Evolutionary conservation across 495 filamentous ascomycete genomes (phyloP), one percentile per base, ranked within the genome.

Genomic region (Halenospora varia): DNA sequence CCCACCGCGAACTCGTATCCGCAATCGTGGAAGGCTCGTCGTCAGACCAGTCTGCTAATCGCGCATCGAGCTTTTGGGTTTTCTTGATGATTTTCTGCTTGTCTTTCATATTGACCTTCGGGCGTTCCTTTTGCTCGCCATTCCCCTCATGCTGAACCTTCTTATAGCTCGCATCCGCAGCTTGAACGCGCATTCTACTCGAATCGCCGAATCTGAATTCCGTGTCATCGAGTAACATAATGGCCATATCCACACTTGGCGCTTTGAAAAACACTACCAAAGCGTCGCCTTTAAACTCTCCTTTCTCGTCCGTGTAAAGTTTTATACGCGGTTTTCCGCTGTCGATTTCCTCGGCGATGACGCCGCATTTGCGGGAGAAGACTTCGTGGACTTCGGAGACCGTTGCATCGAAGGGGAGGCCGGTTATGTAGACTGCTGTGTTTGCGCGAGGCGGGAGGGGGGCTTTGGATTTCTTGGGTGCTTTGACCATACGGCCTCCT

Each of bases 281-380:
- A 6, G 88, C 91, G 66, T 97, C 92, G 48, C 95, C 95, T 71
- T 97, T 97, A 76, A 95, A 90, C 2, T 81, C 83, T 0, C 90
- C 94, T 1, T 84, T 68, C 9, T 89, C 86, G 68, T 96, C 86
- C 6, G 74, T 83, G 72, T 99, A 97, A 70, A 99, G 83, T 74
- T 96, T 97, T 73, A 99, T 89, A 45, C 95, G 88, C 13, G 88
- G 88, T 35, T 82, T 79, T 50, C 88, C 87, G 59, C 79, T 86
- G 64, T 97, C 94, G 61, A 94, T 91, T 69, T 93, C 89, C 72
- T 96, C 89, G 46, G 93, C 92, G 61, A 98, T 96, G 62, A 98
- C 87, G 48, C 95, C 95, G 70, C 83, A 96, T 61, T 85, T 86
- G 59, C 85, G 82, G 48, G 86, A 89, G 77, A 99, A 99, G 23